A percentile compares a stretch with the other conserved stretches of the same genome.
Evolutionary conservation across 306 rosid species (phyloP).

Genomic region (Adenanthera pavonina): DNA sequence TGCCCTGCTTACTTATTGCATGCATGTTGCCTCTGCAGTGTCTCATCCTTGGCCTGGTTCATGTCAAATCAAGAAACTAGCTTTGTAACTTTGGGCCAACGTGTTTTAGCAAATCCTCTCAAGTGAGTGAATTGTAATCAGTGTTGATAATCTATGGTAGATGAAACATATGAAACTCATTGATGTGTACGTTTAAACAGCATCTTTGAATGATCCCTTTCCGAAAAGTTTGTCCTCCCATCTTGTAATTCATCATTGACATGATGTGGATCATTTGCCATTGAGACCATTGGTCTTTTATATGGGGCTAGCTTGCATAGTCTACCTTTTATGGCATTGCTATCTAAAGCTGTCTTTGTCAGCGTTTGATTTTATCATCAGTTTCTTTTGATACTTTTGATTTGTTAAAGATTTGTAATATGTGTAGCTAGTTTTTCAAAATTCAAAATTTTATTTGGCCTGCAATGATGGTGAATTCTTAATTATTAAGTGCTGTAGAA

Average conservation of each 20-base stretch:
- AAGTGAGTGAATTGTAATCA: conserved; percentile 81
- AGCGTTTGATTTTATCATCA: not conserved
- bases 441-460: too few relatives aligned
- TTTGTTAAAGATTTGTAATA: not conserved
- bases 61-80: conserved; percentile 99
- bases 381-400: not conserved
- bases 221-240: not conserved
- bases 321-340: not conserved
- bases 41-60: conserved; percentile 97
- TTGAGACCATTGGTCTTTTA: not conserved
- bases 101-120: conserved; percentile 88
- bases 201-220: conserved; percentile 17
- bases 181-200: not conserved
- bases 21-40: conserved; percentile 67
- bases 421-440: not conserved
- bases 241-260: conserved; percentile 3
- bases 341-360: not conserved
- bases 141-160: conserved; percentile 10
- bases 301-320: not conserved
- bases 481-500: not conserved
- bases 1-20: conserved; percentile 33
- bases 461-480: not conserved
- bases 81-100: conserved; percentile 96
- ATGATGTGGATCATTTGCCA: not conserved
- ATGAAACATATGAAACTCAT: conserved; percentile 11